Evolutionary conservation across 306 rosid species (phyloP), one percentile per base, ranked within the genome.

Genomic region (Trifolium repens): DNA sequence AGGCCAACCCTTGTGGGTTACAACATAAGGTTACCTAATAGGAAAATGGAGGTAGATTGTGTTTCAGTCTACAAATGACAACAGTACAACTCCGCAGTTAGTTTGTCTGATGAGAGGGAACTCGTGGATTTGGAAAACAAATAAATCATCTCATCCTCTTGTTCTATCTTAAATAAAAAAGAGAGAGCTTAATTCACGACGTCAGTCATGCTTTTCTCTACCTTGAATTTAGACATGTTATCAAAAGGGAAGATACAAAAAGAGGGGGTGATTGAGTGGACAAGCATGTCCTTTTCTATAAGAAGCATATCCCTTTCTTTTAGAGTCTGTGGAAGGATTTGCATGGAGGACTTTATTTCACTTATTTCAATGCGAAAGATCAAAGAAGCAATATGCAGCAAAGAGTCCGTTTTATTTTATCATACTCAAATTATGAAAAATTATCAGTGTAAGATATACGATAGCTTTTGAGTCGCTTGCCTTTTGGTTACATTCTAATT

Each of bases 21-120:
- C 67, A 37, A 55, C 16, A 59, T 11, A 50, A 47, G n/a, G 17
- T 75, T 75, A 76, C 62, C 54, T 34, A 54, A 32, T 71, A 30
- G 40, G 67, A 1, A 57, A 26, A 35, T 77, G 65, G 63, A 49
- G 74, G 64, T 70, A 35, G 50, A 57, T 35, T 22, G 40, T 58
- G 61, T 57, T 66, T 66, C 35, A 7, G 58, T 27, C 66, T 52
- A 32, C 43, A 17, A 17, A 17, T 17, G 19, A 17, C 19, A 60
- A 32, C 35, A 4, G 35, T 4, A 32, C 35, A 32, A 27, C 24
- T 24, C 24, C 55, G 34, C 46, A 5, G 49, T 3, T 19, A 67
- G 27, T 24, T 66, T n/a, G 57, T 39, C 4, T 54, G 55, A 39
- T 59, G 47, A 24, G 47, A 59, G 9, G 66, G 59, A 39, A 27